phyloP scores from a whole-genome alignment of 345 rosid genomes.

The Rhizophora apiculata region DNA sequence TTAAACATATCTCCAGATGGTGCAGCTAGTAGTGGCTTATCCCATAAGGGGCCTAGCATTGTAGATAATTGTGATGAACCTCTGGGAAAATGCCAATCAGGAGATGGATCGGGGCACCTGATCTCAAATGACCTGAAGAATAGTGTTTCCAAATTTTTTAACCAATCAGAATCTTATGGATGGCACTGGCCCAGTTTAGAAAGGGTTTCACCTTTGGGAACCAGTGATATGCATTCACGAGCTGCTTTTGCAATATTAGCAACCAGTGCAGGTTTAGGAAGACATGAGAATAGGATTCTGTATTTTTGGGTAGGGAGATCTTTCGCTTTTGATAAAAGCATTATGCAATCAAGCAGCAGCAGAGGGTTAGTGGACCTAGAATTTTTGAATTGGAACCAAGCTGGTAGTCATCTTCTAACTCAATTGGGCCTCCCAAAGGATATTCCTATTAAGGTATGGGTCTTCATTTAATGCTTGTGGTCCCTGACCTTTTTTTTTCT shows the following conservation, averaged over 20 bases:
- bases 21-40: slow-evolving; percentile 29
- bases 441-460: slow-evolving; percentile 57
- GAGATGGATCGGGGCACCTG: slow-evolving; percentile 19
- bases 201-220: slow-evolving; percentile 39
- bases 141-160: slow-evolving; percentile 23
- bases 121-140: slow-evolving; percentile 22
- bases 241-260: slow-evolving; percentile 56
- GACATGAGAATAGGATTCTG: slow-evolving; percentile 44
- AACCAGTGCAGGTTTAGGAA: slow-evolving; percentile 39
- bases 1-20: slow-evolving; percentile 36
- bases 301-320: slow-evolving; percentile 86
- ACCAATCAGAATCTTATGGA: slow-evolving; percentile 39
- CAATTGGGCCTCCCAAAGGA: slow-evolving; percentile 59
- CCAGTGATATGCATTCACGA: slow-evolving; percentile 51
- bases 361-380: slow-evolving; percentile 31
- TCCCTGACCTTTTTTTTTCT: slow-evolving; percentile 1
- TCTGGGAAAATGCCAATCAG: slow-evolving; percentile 18
- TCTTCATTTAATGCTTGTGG: slow-evolving; percentile 6
- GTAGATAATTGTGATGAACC: slow-evolving; percentile 29
- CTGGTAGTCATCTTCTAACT: slow-evolving; percentile 52
- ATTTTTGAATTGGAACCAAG: slow-evolving; percentile 57
- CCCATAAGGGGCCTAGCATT: slow-evolving; percentile 30
- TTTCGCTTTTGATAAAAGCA: slow-evolving; percentile 39
- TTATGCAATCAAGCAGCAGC: slow-evolving; percentile 42
- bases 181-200: slow-evolving; percentile 77